Percentiles rank a stretch among this genome's conserved stretches.
Conservation (phyloP, 2,329 filamentous ascomycete species). For the Diplodia scrobiculata region DNA sequence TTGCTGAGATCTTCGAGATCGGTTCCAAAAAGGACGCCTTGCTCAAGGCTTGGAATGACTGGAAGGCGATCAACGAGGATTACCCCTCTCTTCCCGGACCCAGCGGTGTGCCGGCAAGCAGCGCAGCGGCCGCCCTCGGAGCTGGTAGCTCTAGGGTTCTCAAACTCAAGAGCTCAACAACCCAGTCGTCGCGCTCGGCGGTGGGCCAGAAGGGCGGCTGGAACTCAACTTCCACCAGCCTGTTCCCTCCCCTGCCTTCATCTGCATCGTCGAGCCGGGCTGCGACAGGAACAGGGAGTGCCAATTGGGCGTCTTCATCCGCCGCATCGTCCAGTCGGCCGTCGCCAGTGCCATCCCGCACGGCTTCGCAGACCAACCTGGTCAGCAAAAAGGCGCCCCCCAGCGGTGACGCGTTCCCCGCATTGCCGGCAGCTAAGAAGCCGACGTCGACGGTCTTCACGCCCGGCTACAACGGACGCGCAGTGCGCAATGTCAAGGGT, state of each 20-base stretch:
- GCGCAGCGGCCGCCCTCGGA: slow-evolving; percentile 50
- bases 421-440: slow-evolving; percentile 76
- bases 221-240: slow-evolving; percentile 45
- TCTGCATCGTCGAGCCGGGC: slow-evolving; percentile 22
- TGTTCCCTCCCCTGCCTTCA: slow-evolving; percentile 41
- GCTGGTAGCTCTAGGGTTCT: slow-evolving; percentile 64
- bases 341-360: slow-evolving; percentile 45
- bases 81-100: slow-evolving; percentile 84
- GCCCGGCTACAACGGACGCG: slow-evolving; percentile 52
- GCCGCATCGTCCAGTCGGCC: slow-evolving; percentile 40
- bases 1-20: slow-evolving; percentile 91
- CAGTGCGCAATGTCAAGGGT: slow-evolving; percentile 46
- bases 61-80: slow-evolving; percentile 93
- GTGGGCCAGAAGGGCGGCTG: slow-evolving; percentile 61
- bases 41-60: slow-evolving; percentile 87
- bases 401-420: slow-evolving; percentile 71
- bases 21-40: slow-evolving; percentile 70
- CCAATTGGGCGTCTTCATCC: slow-evolving; percentile 35
- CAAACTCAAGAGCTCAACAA: slow-evolving; percentile 69
- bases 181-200: slow-evolving; percentile 65
- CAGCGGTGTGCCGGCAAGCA: slow-evolving; percentile 61
- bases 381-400: slow-evolving; percentile 30
- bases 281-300: slow-evolving; percentile 35
- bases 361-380: slow-evolving; percentile 36
- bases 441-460: slow-evolving; percentile 59